Evolutionary conservation across 352 stramenopile species (phyloP), one percentile per base, ranked within the genome.

Genomic region (Globisporangium spiculum): DNA sequence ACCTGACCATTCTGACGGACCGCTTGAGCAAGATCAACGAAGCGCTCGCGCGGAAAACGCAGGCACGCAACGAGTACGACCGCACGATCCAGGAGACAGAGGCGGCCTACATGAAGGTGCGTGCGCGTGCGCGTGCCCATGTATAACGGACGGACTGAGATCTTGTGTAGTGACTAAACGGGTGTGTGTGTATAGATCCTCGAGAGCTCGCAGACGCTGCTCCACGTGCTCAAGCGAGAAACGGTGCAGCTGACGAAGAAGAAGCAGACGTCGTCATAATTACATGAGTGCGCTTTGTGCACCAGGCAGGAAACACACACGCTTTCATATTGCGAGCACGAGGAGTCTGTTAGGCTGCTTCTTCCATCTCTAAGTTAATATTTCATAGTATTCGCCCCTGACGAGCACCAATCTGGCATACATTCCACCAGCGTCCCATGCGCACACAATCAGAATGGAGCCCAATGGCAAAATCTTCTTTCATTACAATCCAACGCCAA

Each of bases 241-340:
- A 97, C 91, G 0, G 86, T 97, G 54, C 95, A 97, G 68, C 80
- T 98, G n/a, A 97, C 82, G 46, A 98, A 98, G 89, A 98, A 98
- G 82, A 97, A 97, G 77, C 90, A 98, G 67, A 94, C 88, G 22
- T 96, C 87, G 22, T 93, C 81, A 55, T 91, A 79, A 58, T 30
- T 34, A 18, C 16, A n/a, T 10, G 50, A 22, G 6, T 38, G 5
- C 26, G 34, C 24, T 38, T 7, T 32, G 30, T 32, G 30, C 30
- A 32, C 30, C 30, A 32, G 30, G 30, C 30, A 32, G 30, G 30
- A 32, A 32, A 7, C 30, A 32, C 30, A 32, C 30, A 20, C 38
- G 38, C 12, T 46, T 16, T 50, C 5, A 9, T 8, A 50, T 50
- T n/a, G 41, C 41, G 18, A 50, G 18, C 36, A 36, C 2, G 32